Evolutionary conservation across 345 rosid species (phyloP).

Genomic region (Brassica napus): DNA sequence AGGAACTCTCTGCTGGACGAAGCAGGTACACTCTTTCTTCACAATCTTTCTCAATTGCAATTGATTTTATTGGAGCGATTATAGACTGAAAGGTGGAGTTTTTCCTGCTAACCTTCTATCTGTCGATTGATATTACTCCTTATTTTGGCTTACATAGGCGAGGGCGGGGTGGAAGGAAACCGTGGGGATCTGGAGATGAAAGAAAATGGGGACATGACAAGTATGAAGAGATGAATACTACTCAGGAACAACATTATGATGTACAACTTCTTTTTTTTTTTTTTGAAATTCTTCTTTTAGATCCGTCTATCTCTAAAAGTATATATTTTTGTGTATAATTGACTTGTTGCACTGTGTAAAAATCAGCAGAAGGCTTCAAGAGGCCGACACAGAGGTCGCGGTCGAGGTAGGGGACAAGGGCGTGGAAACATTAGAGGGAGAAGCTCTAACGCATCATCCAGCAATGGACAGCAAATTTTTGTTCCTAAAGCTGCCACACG

Average conservation of each 20-base stretch:
- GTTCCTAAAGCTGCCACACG: constrained; percentile 54
- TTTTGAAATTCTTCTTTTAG: constrained; percentile 1
- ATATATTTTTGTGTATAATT: constrained; percentile 5
- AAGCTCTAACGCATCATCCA: constrained; percentile 51
- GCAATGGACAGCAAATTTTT: constrained; percentile 53
- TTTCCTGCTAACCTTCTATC: background rate
- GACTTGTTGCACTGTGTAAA: constrained; percentile 16
- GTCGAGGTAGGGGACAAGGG: constrained; percentile 60
- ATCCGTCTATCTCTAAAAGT: background rate
- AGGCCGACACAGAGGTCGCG: constrained; percentile 65
- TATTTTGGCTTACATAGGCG: constrained; percentile 45
- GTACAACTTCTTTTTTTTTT: constrained; percentile 40
- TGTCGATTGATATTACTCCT: background rate
- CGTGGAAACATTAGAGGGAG: constrained; percentile 55
- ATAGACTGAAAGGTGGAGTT: background rate
- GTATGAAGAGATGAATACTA: constrained; percentile 78
- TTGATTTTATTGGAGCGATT: background rate
- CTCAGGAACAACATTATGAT: constrained; percentile 63
- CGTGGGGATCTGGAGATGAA: constrained; percentile 91
- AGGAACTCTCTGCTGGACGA: constrained; percentile 62
- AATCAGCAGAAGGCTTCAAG: constrained; percentile 64
- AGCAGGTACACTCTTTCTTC: constrained; percentile 49
- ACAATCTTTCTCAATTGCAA: background rate
- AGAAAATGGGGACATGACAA: constrained; percentile 99
- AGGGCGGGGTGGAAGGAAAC: constrained; percentile 66